Conservation (phyloP, 2,329 filamentous ascomycete species). For the Cladobotryum mycophilum region DNA sequence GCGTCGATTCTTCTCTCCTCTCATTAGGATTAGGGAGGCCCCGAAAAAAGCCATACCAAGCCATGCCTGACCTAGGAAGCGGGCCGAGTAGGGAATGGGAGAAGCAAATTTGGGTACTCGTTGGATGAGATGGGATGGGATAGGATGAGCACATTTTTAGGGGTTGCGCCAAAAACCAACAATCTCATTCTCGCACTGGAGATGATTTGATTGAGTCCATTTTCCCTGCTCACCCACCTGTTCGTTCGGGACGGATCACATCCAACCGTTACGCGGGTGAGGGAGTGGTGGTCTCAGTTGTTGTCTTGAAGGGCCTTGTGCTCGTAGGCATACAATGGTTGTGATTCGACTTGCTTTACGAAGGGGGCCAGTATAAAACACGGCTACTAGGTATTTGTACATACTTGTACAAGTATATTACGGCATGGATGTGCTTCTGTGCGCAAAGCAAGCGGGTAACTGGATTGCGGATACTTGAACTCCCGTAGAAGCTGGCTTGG, state of each 20-base stretch:
- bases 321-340: no score
- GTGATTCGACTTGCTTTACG: no score
- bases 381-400: no score
- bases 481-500: no score
- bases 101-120: constrained; percentile 3
- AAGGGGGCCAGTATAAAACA: no score
- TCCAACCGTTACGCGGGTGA: background rate
- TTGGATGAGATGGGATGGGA: background rate
- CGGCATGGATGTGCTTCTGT: no score
- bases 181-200: no score
- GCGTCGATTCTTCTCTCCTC: no score
- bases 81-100: constrained; percentile 7
- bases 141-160: constrained; percentile 4
- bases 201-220: background rate
- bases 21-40: background rate
- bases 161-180: background rate
- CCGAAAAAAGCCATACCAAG: background rate
- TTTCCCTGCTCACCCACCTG: background rate
- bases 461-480: no score
- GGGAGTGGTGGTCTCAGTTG: background rate
- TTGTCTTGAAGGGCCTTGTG: no score
- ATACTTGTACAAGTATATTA: no score
- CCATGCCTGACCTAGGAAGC: constrained; percentile 11
- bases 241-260: constrained; percentile 7
- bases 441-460: no score